phyloP scores from a whole-genome alignment of 2,329 filamentous ascomycete species.

The Xylariaceae sp. region DNA sequence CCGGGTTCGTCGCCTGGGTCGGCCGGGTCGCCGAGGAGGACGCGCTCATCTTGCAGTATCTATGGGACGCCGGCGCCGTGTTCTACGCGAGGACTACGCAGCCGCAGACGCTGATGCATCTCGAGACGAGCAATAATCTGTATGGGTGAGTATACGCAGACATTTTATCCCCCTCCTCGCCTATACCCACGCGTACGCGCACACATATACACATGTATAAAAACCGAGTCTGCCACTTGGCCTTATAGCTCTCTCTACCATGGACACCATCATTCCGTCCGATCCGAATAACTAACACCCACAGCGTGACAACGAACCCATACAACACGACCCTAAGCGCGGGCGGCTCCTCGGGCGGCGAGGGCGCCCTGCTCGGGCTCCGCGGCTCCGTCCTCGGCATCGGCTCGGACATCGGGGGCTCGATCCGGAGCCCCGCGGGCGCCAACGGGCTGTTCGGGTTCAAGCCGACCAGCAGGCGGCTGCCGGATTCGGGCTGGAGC shows the following conservation, averaged over 20 bases:
- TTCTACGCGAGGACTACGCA: constrained; percentile 57
- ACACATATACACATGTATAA: not conserved
- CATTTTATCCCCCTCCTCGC: no score
- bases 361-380: constrained; percentile 57
- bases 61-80: constrained; percentile 51
- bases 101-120: constrained; percentile 57
- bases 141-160: constrained; percentile 40
- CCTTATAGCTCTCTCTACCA: no score
- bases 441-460: constrained; percentile 50
- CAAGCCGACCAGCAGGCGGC: constrained; percentile 45
- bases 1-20: constrained; percentile 53
- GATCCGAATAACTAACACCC: not conserved
- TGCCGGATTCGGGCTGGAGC: constrained; percentile 45
- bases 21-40: constrained; percentile 48
- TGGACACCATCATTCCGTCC: no score
- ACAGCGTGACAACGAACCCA: constrained; percentile 55
- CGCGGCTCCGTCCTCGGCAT: constrained; percentile 56
- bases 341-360: constrained; percentile 59
- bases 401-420: constrained; percentile 56
- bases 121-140: constrained; percentile 54
- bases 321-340: constrained; percentile 52
- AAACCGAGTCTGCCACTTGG: not conserved
- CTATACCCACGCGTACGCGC: no score
- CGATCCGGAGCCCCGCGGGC: constrained; percentile 50
- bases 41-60: constrained; percentile 49